Evolutionary conservation across 2,329 filamentous ascomycete genomes (phyloP).

Genomic region (Dryadomyces sulphureus): DNA sequence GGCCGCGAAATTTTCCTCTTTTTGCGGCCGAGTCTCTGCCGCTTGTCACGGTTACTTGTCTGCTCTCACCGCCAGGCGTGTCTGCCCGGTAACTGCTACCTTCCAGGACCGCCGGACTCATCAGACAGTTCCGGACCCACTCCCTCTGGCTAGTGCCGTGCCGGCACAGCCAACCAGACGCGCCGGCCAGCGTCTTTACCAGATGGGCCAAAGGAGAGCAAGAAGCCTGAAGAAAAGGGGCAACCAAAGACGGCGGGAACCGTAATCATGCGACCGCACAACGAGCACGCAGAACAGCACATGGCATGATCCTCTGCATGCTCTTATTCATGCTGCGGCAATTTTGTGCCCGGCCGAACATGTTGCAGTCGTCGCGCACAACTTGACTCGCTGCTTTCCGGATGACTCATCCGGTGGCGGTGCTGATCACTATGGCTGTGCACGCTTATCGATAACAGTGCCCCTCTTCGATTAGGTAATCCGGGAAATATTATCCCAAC

Average conservation of each 20-base stretch:
- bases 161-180: neutral
- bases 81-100: neutral
- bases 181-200: neutral
- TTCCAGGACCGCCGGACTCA: neutral
- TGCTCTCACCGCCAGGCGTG: neutral
- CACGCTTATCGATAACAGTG: too few species aligned
- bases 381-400: too few species aligned
- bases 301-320: too few species aligned
- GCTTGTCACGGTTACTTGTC: neutral
- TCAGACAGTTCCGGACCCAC: neutral
- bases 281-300: too few species aligned
- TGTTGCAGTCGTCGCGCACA: too few species aligned
- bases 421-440: too few species aligned
- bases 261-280: neutral
- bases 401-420: too few species aligned
- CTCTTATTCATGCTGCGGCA: neutral
- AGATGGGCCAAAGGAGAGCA: neutral
- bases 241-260: neutral
- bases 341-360: too few species aligned
- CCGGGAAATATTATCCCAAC: too few species aligned
- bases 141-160: neutral
- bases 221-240: neutral
- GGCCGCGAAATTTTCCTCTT: neutral
- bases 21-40: neutral
- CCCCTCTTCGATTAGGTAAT: too few species aligned